Conservation (phyloP, 306 rosid genomes). For the Pyrus bretschneideri region DNA sequence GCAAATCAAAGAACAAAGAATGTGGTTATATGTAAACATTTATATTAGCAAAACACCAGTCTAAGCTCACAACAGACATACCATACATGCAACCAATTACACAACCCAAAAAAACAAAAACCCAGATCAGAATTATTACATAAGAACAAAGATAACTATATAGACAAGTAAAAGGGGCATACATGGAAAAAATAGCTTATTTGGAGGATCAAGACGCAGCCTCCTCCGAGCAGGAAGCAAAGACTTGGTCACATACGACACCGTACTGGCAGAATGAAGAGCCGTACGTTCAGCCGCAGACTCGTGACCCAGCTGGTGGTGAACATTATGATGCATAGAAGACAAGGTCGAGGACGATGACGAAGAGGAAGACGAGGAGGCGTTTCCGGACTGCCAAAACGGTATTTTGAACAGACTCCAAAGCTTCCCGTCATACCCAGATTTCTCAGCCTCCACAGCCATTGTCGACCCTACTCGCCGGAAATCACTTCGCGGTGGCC, state of each 20-base stretch:
- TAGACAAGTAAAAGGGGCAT: slow-evolving; percentile 15
- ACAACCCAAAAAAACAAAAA: not conserved
- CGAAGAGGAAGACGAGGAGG: slow-evolving; percentile 40
- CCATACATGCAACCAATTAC: not conserved
- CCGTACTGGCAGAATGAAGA: slow-evolving; percentile 42
- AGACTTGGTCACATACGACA: slow-evolving; percentile 77
- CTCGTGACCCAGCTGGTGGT: slow-evolving; percentile 39
- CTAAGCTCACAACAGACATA: not conserved
- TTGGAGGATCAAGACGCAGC: slow-evolving; percentile 93
- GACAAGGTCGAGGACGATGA: slow-evolving; percentile 19
- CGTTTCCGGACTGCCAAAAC: slow-evolving; percentile 68
- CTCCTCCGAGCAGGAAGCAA: slow-evolving; percentile 70
- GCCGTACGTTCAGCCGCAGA: slow-evolving; percentile 48
- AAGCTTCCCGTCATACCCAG: slow-evolving; percentile 51
- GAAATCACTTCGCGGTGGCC: not conserved
- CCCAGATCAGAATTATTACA: not conserved
- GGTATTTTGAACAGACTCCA: slow-evolving; percentile 70
- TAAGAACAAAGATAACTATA: not conserved
- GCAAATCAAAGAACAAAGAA: slow-evolving; percentile 7
- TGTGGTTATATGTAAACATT: not conserved
- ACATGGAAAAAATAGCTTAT: slow-evolving; percentile 93
- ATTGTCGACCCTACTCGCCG: slow-evolving; percentile 10
- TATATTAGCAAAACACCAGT: not conserved
- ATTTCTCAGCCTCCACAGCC: slow-evolving; percentile 58
- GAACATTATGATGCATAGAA: slow-evolving; percentile 33